Evolutionary conservation across 257 asterid genomes (phyloP).

Genomic region (Hygrophila difformis): DNA sequence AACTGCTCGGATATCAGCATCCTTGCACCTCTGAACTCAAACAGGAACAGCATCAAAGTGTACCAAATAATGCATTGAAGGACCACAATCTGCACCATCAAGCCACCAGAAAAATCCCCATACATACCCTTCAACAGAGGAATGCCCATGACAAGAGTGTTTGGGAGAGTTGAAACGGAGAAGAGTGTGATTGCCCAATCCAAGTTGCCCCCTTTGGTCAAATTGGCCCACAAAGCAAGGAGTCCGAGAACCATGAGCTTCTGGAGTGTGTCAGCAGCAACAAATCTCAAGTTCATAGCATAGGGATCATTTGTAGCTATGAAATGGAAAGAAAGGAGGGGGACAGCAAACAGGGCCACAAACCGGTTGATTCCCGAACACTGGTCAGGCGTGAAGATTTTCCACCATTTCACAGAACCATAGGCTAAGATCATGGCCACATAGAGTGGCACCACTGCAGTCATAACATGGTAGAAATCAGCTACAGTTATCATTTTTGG

Average conservation of each 20-base stretch:
- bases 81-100: conserved; percentile 69
- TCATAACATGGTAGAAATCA: conserved; percentile 76
- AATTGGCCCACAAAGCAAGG: conserved; percentile 43
- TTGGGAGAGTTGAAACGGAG: conserved; percentile 58
- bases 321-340: conserved; percentile 64
- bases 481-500: conserved; percentile 36
- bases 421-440: conserved; percentile 68
- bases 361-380: conserved; percentile 75
- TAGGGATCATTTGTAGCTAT: conserved; percentile 56
- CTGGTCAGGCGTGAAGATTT: conserved; percentile 61
- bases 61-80: conserved; percentile 75
- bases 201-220: conserved; percentile 43
- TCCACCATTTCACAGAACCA: conserved; percentile 80
- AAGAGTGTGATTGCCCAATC: conserved; percentile 68
- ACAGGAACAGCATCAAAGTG: conserved; percentile 69
- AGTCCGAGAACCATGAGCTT: conserved; percentile 45
- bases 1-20: conserved; percentile 58
- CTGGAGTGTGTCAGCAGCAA: conserved; percentile 61
- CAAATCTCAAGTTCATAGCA: conserved; percentile 52
- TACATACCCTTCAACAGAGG: conserved; percentile 67
- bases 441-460: conserved; percentile 75
- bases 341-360: conserved; percentile 69
- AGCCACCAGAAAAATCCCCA: conserved; percentile 41
- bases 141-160: conserved; percentile 72
- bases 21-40: conserved; percentile 62